Base-by-base conservation (phyloP, 768 basidiomycete species). In the Royoungia palumana region DNA sequence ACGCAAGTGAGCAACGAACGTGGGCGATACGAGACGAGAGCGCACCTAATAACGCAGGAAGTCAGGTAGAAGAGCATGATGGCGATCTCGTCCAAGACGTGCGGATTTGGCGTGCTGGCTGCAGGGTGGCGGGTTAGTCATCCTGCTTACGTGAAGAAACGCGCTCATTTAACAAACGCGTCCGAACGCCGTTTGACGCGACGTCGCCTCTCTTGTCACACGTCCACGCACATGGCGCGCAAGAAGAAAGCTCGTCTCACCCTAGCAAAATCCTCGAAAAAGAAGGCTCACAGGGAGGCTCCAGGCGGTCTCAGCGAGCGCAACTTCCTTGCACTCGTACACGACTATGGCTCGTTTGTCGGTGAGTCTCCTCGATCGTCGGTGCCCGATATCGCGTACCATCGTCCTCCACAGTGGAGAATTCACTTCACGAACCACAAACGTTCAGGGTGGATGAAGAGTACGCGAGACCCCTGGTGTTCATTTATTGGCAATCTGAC, bases 1-100 rank as follows among this genome's bases (percentile, higher is more conserved):
- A 39, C 36, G 35, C n/a, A n/a, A 21, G 38, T 49, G 35, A 44
- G 28, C 30, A 16, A 36, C 24, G 12, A 35, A 38, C 35, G 16
- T 28, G 9, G 4, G 4, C 17, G 35, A n/a, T 76, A 78, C 79
- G 6, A 13, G 4, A 4, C 5, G 8, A 28, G 47, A 20, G 9
- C 54, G 40, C 55, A 75, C 75, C 75, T 74, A 41, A 69, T 66
- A 35, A 77, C 30, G 37, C 70, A 66, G 27, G 72, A 74, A 9
- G 68, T 61, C 50, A 76, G 59, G 63, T 72, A 73, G 57, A 77
- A 64, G 20, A 76, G 49, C 75, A 76, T 77, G 34, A 13, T 24
- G 32, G 42, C 35, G 40, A 30, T 35, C 35, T 47, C 27, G 34
- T 28, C 19, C 32, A 32, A 32, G 38, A 46, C 51, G 41, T 38